phyloP scores from a whole-genome alignment of 768 basidiomycete genomes.

The Mycena kentingensis region DNA sequence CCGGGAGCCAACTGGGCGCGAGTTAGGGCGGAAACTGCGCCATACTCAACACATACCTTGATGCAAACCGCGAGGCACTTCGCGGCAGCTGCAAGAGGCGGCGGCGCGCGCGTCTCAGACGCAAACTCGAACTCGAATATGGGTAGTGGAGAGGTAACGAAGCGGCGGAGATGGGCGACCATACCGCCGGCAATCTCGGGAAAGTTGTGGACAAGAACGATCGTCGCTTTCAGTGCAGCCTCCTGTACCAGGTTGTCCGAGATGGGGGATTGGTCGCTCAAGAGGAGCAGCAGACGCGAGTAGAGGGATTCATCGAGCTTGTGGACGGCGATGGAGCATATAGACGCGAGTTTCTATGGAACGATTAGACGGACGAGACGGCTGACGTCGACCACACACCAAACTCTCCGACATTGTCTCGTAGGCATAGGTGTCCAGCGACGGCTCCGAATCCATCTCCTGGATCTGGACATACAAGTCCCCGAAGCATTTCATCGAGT shows the following conservation, averaged over 20 bases:
- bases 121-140: constrained; percentile 88
- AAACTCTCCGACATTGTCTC: constrained; percentile 91
- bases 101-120: constrained; percentile 70
- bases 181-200: constrained; percentile 74
- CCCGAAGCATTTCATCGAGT: constrained; percentile 74
- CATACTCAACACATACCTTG: constrained; percentile 46
- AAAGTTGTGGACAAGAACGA: constrained; percentile 85
- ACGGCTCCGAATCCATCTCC: constrained; percentile 79
- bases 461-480: constrained; percentile 79
- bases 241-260: constrained; percentile 86
- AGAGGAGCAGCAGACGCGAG: constrained; percentile 65
- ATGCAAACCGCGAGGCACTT: constrained; percentile 91
- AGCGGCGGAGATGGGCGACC: constrained; percentile 79
- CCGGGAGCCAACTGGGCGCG: constrained; percentile 70
- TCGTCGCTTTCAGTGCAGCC: constrained; percentile 84
- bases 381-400: constrained; percentile 44
- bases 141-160: constrained; percentile 84
- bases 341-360: constrained; percentile 79
- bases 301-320: constrained; percentile 72
- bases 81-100: constrained; percentile 81
- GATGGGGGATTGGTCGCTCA: constrained; percentile 81
- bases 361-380: background rate
- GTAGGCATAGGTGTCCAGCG: constrained; percentile 86
- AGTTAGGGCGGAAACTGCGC: background rate
- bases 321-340: constrained; percentile 73